Evolutionary conservation across 441 rosid genomes (phyloP).

Genomic region (Adansonia rubrostipa): DNA sequence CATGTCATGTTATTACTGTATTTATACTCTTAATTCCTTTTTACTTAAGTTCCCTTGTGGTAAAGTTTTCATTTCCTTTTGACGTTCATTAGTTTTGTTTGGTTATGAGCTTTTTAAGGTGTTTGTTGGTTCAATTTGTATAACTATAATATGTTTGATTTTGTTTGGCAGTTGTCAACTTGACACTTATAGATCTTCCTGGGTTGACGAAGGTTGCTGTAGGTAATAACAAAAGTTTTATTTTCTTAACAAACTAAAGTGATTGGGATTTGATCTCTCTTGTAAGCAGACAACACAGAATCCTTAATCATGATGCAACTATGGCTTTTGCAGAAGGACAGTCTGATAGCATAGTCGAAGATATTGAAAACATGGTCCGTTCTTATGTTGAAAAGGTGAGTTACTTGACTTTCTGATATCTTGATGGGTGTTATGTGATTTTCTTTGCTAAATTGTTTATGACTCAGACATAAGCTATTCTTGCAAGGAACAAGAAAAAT

Average conservation of each 20-base stretch:
- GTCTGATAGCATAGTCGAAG: conserved; percentile 82
- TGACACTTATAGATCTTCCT: conserved; percentile 98
- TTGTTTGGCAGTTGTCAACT: conserved; percentile 81
- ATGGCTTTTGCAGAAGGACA: conserved; percentile 83
- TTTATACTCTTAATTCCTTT: background rate
- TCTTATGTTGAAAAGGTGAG: conserved; percentile 97
- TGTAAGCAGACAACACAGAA: background rate
- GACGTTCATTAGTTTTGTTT: background rate
- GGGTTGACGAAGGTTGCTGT: conserved; percentile 99
- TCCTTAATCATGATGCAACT: conserved; percentile 28
- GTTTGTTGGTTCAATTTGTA: conserved; percentile 16
- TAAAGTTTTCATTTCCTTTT: background rate
- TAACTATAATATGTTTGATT: conserved; percentile 31
- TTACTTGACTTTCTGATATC: conserved; percentile 1
- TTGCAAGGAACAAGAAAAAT: conserved; percentile 16
- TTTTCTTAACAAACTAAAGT: conserved; percentile 4
- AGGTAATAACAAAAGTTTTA: conserved; percentile 55
- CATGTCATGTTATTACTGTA: background rate
- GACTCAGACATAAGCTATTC: background rate
- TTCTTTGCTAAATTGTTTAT: background rate
- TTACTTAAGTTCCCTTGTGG: conserved; percentile 7
- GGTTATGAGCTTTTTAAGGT: background rate
- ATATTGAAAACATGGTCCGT: conserved; percentile 97
- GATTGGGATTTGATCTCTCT: conserved; percentile 20
- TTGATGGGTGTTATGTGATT: background rate